Evolutionary conservation across 768 basidiomycete genomes (phyloP).

Genomic region (Russula dissimulans): DNA sequence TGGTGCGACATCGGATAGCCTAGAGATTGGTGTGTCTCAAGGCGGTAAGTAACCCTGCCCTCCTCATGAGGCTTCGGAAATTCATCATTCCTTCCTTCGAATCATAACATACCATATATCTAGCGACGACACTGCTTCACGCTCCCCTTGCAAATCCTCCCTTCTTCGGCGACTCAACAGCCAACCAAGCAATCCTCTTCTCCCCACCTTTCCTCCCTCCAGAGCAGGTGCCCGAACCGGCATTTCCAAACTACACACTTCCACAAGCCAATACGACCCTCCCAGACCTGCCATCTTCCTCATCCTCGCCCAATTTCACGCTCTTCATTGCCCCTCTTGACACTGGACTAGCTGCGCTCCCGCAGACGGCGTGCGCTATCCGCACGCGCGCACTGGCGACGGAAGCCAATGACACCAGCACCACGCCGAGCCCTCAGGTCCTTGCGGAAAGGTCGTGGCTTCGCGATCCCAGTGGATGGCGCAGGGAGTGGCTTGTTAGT

Average conservation of each 20-base stretch:
- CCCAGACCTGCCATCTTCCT: slow-evolving; percentile 32
- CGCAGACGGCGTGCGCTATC: slow-evolving; percentile 56
- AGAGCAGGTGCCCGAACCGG: slow-evolving; percentile 29
- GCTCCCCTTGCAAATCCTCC: slow-evolving; percentile 36
- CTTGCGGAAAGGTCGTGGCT: slow-evolving; percentile 47
- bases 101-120: too few species aligned
- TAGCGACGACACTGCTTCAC: slow-evolving; percentile 33
- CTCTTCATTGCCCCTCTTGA: slow-evolving; percentile 48
- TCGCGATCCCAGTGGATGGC: slow-evolving; percentile 48
- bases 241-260: slow-evolving; percentile 71
- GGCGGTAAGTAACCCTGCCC: background rate
- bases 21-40: slow-evolving; percentile 51
- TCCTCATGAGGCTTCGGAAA: too few species aligned
- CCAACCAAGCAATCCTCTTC: slow-evolving; percentile 64
- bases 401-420: slow-evolving; percentile 21
- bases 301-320: slow-evolving; percentile 38
- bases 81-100: too few species aligned
- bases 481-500: slow-evolving; percentile 57
- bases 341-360: slow-evolving; percentile 32
- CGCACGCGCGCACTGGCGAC: slow-evolving; percentile 12
- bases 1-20: slow-evolving; percentile 31
- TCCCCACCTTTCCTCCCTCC: slow-evolving; percentile 44
- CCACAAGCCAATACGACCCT: slow-evolving; percentile 44
- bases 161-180: slow-evolving; percentile 63
- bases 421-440: slow-evolving; percentile 20